A percentile compares a stretch with the other conserved stretches of the same genome.
These are phyloP conservation scores for Sporothrix mexicana DNA, from an alignment of 2,329 filamentous ascomycete species.

Conservation along the genomic window DNA sequence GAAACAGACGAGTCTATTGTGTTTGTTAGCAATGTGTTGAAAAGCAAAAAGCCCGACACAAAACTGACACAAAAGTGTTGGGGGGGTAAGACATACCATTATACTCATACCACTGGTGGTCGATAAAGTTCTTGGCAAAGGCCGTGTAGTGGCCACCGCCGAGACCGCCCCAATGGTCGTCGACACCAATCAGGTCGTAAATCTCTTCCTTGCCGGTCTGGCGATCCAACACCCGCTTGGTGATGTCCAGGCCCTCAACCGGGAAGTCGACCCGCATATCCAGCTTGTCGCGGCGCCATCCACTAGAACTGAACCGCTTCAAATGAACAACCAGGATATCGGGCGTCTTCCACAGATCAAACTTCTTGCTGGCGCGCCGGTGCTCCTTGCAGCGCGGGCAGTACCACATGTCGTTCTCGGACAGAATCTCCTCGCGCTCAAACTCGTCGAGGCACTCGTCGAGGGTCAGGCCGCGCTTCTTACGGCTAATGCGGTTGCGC, in stretches of 20 bases:
- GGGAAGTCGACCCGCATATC: slow-evolving; percentile 92
- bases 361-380: slow-evolving; percentile 90
- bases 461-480: slow-evolving; percentile 78
- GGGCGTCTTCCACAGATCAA: slow-evolving; percentile 95
- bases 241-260: slow-evolving; percentile 83
- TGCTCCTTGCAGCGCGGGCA: slow-evolving; percentile 96
- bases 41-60: too few species aligned
- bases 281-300: slow-evolving; percentile 85
- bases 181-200: slow-evolving; percentile 94
- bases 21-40: not conserved
- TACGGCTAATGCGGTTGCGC: slow-evolving; percentile 67
- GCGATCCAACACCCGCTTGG: slow-evolving; percentile 75
- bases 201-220: slow-evolving; percentile 81
- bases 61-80: too few species aligned
- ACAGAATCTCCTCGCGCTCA: slow-evolving; percentile 89
- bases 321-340: slow-evolving; percentile 95
- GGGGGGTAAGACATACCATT: slow-evolving; percentile 71
- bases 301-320: slow-evolving; percentile 89
- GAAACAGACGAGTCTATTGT: slow-evolving; percentile 74
- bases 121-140: slow-evolving; percentile 88
- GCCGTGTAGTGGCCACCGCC: slow-evolving; percentile 97
- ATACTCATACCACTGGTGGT: slow-evolving; percentile 92
- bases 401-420: slow-evolving; percentile 96
- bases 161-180: slow-evolving; percentile 92
- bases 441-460: slow-evolving; percentile 95